phyloP scores from a whole-genome alignment of 129 eudicot species.

The Flaveria ramosissima region DNA sequence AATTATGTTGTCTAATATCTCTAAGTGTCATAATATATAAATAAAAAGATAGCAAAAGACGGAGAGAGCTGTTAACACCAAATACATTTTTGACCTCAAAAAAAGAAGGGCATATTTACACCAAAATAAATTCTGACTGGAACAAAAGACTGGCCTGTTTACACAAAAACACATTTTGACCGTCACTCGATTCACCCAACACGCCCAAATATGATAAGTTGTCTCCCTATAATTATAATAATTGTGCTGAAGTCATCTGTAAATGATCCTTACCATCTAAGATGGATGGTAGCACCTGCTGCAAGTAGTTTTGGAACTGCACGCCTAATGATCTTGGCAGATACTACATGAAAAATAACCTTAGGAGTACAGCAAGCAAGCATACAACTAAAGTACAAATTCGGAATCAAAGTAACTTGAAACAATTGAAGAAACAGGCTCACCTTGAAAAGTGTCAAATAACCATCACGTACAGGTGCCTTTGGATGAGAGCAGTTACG shows the following conservation, averaged over 20 bases:
- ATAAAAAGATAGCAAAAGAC: not conserved
- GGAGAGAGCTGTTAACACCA: not conserved
- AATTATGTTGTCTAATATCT: not conserved
- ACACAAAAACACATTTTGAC: not conserved
- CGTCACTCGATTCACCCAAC: not conserved
- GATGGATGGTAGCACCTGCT: slow-evolving; percentile 90
- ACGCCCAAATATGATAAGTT: not conserved
- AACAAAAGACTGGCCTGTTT: not conserved
- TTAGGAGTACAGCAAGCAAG: not conserved
- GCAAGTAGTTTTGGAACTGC: slow-evolving; percentile 93
- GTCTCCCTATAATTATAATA: not conserved
- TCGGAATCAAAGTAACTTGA: not conserved
- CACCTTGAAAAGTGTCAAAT: slow-evolving; percentile 87
- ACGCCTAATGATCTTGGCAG: slow-evolving; percentile 92
- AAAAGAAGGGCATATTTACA: not conserved
- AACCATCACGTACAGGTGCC: slow-evolving; percentile 97
- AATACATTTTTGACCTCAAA: too few species aligned
- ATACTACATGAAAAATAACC: slow-evolving; percentile 50
- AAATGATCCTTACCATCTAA: slow-evolving; percentile 63
- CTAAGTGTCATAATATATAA: not conserved
- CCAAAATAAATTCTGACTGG: not conserved
- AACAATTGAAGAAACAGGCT: slow-evolving; percentile 2
- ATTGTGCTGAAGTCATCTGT: not conserved
- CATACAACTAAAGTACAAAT: slow-evolving; percentile 8
- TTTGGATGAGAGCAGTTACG: slow-evolving; percentile 91